Evolutionary conservation across 108 stramenopile genomes (phyloP).

Genomic region (Skeletonema costatum): DNA sequence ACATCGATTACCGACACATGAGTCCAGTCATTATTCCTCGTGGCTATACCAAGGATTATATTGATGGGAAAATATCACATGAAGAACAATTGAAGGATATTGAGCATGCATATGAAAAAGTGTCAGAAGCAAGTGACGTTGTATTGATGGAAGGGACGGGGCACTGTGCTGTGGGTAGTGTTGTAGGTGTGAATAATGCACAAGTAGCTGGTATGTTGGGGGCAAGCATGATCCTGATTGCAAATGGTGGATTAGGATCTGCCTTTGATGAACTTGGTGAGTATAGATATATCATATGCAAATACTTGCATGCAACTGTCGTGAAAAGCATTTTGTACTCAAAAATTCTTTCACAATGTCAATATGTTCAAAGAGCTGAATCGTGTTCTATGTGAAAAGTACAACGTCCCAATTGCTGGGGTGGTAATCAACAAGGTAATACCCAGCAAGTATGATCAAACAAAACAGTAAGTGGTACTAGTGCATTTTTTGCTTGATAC

Average conservation of each 20-base stretch:
- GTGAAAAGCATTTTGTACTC: background rate
- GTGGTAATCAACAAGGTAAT: conserved; percentile 97
- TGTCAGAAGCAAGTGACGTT: conserved; percentile 58
- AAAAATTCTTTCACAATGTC: background rate
- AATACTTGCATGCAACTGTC: background rate
- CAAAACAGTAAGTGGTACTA: conserved; percentile 45
- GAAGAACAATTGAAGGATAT: conserved; percentile 68
- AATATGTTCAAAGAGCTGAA: conserved; percentile 70
- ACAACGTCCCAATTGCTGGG: conserved; percentile 88
- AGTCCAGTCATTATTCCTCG: conserved; percentile 93
- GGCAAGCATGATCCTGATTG: conserved; percentile 87
- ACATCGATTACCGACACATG: conserved; percentile 91
- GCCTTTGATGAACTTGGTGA: conserved; percentile 93
- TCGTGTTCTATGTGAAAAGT: conserved; percentile 80
- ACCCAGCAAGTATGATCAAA: conserved; percentile 90
- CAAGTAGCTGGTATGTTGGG: conserved; percentile 89
- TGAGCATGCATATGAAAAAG: conserved; percentile 58
- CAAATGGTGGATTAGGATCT: conserved; percentile 94
- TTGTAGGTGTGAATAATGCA: conserved; percentile 94
- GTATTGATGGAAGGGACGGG: conserved; percentile 96
- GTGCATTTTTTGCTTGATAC: background rate
- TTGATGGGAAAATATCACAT: conserved; percentile 83
- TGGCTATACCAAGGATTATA: conserved; percentile 92
- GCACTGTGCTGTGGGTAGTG: conserved; percentile 95
- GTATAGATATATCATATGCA: background rate